Evolutionary conservation across 371 early-diverging fungal species (phyloP).

Genomic region (Circinella minor): DNA sequence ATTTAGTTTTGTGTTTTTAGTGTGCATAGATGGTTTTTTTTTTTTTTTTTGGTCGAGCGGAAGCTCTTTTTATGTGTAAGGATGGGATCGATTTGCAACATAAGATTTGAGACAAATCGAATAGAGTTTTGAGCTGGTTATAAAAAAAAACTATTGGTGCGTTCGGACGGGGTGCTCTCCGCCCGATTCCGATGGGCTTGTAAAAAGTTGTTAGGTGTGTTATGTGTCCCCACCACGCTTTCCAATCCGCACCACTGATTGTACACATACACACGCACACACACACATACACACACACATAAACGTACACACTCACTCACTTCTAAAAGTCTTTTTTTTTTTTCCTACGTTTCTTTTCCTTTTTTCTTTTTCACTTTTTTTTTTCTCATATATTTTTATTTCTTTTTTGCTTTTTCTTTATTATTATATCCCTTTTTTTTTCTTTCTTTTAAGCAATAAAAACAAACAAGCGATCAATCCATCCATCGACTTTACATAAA

Average conservation of each 20-base stretch:
- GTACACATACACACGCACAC: no score
- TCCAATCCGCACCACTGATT: no score
- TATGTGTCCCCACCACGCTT: neutral
- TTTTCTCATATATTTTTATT: neutral
- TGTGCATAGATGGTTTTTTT: no score
- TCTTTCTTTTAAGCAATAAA: neutral
- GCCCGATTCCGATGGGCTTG: slow-evolving; percentile 2
- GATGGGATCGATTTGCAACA: no score
- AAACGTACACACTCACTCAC: no score
- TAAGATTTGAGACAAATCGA: slow-evolving; percentile 1
- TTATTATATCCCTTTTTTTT: neutral
- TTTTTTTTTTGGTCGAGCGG: no score
- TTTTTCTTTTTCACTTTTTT: neutral
- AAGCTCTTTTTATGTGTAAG: no score
- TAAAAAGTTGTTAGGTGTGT: neutral
- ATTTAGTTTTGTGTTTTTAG: no score
- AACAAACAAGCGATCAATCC: no score
- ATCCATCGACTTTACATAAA: no score
- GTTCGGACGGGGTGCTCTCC: neutral
- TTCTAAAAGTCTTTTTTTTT: neutral
- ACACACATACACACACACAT: no score
- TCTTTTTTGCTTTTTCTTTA: neutral
- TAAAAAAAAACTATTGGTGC: neutral
- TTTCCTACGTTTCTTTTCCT: neutral
- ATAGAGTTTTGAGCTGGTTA: neutral